Percentiles rank a stretch among this genome's conserved stretches.
These are phyloP conservation scores for Syzygium jambos DNA, from an alignment of 345 rosid genomes.

Conservation along the genomic window DNA sequence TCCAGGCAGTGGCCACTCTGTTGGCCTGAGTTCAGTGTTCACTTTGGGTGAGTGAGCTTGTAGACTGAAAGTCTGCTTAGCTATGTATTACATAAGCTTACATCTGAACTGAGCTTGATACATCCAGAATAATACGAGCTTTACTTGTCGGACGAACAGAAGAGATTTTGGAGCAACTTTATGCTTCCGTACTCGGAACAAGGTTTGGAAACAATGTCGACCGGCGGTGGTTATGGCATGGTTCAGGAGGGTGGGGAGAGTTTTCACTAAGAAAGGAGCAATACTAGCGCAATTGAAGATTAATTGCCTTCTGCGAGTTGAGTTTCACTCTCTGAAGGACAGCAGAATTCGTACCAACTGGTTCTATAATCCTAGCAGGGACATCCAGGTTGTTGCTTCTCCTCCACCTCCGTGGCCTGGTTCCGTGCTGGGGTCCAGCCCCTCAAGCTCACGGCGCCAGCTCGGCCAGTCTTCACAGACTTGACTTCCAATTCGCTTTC, in stretches of 20 bases:
- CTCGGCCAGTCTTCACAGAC: conserved; percentile 28
- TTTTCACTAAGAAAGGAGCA: neutral
- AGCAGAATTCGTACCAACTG: conserved; percentile 22
- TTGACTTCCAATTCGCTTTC: conserved; percentile 38
- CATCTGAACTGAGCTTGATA: neutral
- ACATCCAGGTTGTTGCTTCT: conserved; percentile 26
- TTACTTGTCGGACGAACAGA: neutral
- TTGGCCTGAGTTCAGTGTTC: neutral
- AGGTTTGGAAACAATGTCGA: neutral
- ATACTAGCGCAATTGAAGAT: neutral
- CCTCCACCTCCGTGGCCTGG: conserved; percentile 76
- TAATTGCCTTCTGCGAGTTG: conserved; percentile 18
- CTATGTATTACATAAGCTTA: neutral
- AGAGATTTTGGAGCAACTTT: neutral
- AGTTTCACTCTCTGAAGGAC: conserved; percentile 24
- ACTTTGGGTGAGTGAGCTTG: fast-evolving
- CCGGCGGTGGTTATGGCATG: neutral
- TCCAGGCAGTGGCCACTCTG: neutral
- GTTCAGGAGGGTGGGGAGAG: neutral
- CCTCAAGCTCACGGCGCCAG: conserved; percentile 22
- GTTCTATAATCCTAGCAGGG: conserved; percentile 20
- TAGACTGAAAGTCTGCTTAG: neutral
- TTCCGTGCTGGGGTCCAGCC: conserved; percentile 56
- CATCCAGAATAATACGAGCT: neutral
- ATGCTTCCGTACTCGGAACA: neutral